Evolutionary conservation across 2,329 filamentous ascomycete genomes (phyloP).

Genomic region (Clonostachys sp.): DNA sequence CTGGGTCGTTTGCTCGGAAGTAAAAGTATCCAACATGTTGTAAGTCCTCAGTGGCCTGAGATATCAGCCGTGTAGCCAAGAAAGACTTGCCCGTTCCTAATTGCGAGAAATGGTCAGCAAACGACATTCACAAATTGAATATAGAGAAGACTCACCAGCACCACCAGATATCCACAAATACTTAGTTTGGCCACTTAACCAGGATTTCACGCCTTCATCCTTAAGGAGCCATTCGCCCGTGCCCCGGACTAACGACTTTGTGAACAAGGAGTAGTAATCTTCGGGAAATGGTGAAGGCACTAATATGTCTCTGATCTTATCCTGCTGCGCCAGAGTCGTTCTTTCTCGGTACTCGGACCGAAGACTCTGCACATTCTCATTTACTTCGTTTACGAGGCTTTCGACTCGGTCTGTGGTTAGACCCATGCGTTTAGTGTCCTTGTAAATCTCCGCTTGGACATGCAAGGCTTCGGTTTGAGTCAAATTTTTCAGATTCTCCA

Average conservation of each 20-base stretch:
- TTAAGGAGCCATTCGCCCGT: constrained; percentile 41
- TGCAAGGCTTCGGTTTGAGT: constrained; percentile 34
- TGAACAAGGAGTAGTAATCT: constrained; percentile 34
- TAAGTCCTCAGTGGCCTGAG: constrained; percentile 26
- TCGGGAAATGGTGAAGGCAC: constrained; percentile 35
- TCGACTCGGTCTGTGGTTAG: constrained; percentile 27
- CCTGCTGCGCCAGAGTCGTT: constrained; percentile 21
- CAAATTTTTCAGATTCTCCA: constrained; percentile 32
- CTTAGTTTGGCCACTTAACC: constrained; percentile 28
- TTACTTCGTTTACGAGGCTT: constrained; percentile 24
- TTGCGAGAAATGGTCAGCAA: neutral
- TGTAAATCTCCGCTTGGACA: constrained; percentile 37
- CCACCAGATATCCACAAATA: constrained; percentile 39
- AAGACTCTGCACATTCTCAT: constrained; percentile 24
- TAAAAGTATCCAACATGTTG: constrained; percentile 37
- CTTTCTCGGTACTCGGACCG: constrained; percentile 25
- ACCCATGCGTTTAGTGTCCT: constrained; percentile 25
- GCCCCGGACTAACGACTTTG: constrained; percentile 27
- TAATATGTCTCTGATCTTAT: constrained; percentile 31
- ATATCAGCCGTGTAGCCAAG: constrained; percentile 35
- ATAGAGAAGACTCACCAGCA: constrained; percentile 19
- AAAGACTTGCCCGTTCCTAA: constrained; percentile 39
- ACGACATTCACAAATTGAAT: neutral
- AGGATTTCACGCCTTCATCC: constrained; percentile 29
- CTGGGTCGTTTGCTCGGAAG: constrained; percentile 40